These are phyloP conservation scores for Spongispora temasekensis DNA, from an alignment of 1,284 basidiomycete genomes.

Conservation along the genomic window DNA sequence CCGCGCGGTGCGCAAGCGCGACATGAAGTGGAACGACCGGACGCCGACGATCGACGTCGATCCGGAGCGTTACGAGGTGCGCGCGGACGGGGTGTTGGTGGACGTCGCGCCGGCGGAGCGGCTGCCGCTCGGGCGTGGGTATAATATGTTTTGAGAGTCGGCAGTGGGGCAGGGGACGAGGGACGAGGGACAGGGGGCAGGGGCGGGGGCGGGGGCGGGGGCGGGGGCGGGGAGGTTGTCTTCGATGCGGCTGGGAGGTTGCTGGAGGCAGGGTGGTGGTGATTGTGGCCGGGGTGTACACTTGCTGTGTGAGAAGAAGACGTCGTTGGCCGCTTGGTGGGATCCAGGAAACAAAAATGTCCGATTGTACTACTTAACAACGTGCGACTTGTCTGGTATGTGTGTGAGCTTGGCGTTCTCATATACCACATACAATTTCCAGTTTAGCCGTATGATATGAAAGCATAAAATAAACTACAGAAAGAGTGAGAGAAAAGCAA, in stretches of 20 bases:
- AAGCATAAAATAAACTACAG: constrained; percentile 25
- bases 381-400: constrained; percentile 8
- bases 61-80: constrained; percentile 90
- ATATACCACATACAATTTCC: constrained; percentile 16
- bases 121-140: constrained; percentile 69
- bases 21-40: constrained; percentile 92
- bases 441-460: constrained; percentile 9
- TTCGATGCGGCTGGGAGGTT: no score
- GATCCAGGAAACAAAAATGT: not conserved
- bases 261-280: no score
- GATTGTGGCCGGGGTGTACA: no score
- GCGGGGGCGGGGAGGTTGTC: no score
- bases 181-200: no score
- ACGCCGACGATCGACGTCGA: constrained; percentile 88
- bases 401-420: constrained; percentile 8
- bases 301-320: no score
- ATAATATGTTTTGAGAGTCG: constrained; percentile 67
- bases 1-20: constrained; percentile 75
- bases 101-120: constrained; percentile 77
- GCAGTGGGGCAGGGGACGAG: no score
- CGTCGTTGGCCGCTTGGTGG: not conserved
- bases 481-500: not conserved
- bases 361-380: not conserved
- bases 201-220: no score
- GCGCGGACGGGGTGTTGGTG: constrained; percentile 75